A percentile compares a stretch with the other conserved stretches of the same genome.
These are phyloP conservation scores for Atkinsonella hypoxylon DNA, from an alignment of 2,329 filamentous ascomycete genomes.

Conservation along the genomic window DNA sequence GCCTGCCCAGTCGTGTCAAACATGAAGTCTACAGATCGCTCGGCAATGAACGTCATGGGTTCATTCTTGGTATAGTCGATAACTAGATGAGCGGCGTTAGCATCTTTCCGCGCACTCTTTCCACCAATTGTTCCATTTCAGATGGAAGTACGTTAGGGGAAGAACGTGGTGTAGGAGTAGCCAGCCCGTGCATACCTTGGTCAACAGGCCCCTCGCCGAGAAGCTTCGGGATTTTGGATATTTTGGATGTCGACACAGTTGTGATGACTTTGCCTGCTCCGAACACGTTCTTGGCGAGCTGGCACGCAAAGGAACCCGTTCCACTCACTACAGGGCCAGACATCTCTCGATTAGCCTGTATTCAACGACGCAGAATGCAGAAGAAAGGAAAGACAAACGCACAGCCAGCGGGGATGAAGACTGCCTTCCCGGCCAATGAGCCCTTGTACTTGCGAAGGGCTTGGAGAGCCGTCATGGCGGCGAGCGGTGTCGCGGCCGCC, in stretches of 20 bases:
- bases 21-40: conserved; percentile 27
- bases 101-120: background rate
- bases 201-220: conserved; percentile 27
- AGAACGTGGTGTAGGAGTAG: background rate
- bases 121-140: background rate
- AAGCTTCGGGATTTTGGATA: conserved; percentile 22
- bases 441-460: conserved; percentile 24
- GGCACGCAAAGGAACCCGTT: conserved; percentile 19
- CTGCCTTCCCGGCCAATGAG: conserved; percentile 24
- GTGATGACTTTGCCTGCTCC: conserved; percentile 31
- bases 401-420: conserved; percentile 16
- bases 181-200: conserved; percentile 12
- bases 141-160: background rate
- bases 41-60: conserved; percentile 15
- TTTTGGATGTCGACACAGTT: conserved; percentile 30
- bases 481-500: conserved; percentile 31
- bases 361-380: background rate
- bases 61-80: conserved; percentile 15
- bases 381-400: conserved; percentile 3
- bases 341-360: background rate
- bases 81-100: conserved; percentile 7
- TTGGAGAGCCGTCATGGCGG: conserved; percentile 28
- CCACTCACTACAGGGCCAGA: conserved; percentile 10
- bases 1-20: conserved; percentile 28
- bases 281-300: conserved; percentile 32